Evolutionary conservation across 768 basidiomycete species (phyloP), one percentile per base, ranked within the genome.

Genomic region (Termitomyces sp.): DNA sequence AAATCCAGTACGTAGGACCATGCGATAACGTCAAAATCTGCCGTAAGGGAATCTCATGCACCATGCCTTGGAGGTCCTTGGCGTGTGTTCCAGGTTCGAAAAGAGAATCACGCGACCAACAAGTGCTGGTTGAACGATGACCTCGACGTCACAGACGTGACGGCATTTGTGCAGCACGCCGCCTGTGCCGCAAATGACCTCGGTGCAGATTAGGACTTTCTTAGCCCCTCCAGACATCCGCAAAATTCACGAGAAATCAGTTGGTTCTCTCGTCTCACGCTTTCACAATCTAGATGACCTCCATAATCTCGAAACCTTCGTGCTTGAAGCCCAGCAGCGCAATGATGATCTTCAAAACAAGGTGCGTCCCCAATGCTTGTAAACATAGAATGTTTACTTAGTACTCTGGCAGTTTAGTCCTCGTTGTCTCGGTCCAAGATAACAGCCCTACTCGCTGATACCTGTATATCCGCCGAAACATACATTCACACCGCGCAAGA

Each of bases 401-500:
- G 66, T 63, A 56, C 67, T 69, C 53, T 62, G 77, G 61, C 75
- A 79, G 80, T 68, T 78, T 64, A 91, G 89, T 75, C 87, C 61
- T 66, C 72, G 45, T 66, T 73, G 41, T 90, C 88, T 11, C 73
- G 79, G 62, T 70, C 70, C 14, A 68, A 71, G 30, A 65, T 87
- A 21, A 75, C 81, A 47, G 53, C 62, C 1, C 65, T 86, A 15
- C 71, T 89, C 7, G 63, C 71, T 3, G 68, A 78, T 42, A 80
- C 86, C 3, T 80, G 80, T 41, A 60, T 68, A 11, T 67, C 73
- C 21, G 78, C 81, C 1, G 67, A 80, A 52, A 66, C 70, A 23
- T 75, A 86, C 35, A 72, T 90, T 37, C 74, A 78, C 51, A 78
- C 82, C 9, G 89, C 89, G 0, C 86, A 90, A 64, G 84, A 87